Base-by-base conservation (phyloP, 1,139 yeast genomes). In the Taiozyma sp. region DNA sequence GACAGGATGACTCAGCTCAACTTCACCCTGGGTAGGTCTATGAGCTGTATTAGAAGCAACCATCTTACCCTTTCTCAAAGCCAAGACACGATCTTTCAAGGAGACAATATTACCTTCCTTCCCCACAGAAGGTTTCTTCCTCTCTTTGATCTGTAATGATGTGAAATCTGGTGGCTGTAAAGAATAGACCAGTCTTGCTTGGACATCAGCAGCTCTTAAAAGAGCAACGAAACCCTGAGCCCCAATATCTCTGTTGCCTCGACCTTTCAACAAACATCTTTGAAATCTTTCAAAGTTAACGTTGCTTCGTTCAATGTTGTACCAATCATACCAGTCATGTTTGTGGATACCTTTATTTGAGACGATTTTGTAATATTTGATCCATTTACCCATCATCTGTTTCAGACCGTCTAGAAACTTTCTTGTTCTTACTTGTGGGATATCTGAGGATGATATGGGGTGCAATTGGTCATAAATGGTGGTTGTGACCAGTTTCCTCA, bases 151-250 rank as follows among this genome's bases (percentile, higher is more conserved):
- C 29, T 53, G 56, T 48, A 54, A 53, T 40, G 53, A 48, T 8
- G 93, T 83, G 60, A 82, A 85, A 64, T 93, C 97, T 0, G 97
- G 91, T 0, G 97, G 93, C 62, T 95, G 99, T 26, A 91, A 61
- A 0, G 97, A 90, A 59, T 83, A 83, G 0, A 90, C 82, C 29
- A 93, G 68, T 44, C 99, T 72, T 0, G 95, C 83, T 46, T 82
- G 78, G 30, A 93, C 71, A 1, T 88, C 89, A 14, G 86, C 69
- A 1, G 91, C 75, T 53, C 98, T 69, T 45, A 90, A 66, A 3
- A 91, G 62, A 0, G 88, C 81, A 10, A 89, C 90, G 68, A 89
- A 90, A 0, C 96, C 97, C 62, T 89, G 97, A 0, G 95, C 90
- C 0, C 87, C 88, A 7, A 88, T 53, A 62, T 93, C 98, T 42